A percentile compares a stretch with the other conserved stretches of the same genome.
Conservation (phyloP, 306 rosid genomes). For the Dryas alaskensis region DNA sequence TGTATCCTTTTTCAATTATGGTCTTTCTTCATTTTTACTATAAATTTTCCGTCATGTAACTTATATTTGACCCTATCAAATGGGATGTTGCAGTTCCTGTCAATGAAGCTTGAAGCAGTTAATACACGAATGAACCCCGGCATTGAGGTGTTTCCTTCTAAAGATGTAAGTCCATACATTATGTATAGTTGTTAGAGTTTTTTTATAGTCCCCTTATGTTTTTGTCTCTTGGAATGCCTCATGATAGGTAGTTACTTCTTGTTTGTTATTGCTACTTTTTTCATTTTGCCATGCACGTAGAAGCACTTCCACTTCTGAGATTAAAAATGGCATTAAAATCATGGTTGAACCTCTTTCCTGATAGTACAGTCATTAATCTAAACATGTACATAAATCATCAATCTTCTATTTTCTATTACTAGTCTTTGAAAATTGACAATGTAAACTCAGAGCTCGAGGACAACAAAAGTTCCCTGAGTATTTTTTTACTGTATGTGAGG, state of each 20-base stretch:
- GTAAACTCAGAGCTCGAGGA: background rate
- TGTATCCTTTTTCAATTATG: constrained; percentile 12
- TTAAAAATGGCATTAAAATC: background rate
- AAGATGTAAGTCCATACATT: constrained; percentile 54
- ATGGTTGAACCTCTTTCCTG: background rate
- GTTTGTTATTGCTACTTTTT: background rate
- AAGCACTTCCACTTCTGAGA: background rate
- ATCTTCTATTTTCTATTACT: background rate
- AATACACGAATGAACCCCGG: constrained; percentile 66
- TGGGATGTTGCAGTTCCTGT: constrained; percentile 67
- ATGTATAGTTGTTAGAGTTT: background rate
- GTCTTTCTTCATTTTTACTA: constrained; percentile 3
- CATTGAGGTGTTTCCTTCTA: constrained; percentile 69
- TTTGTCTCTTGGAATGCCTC: background rate
- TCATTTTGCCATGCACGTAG: background rate
- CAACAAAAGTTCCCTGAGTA: background rate
- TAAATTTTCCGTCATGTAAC: background rate
- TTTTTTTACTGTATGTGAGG: background rate
- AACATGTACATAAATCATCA: background rate
- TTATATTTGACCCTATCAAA: constrained; percentile 9
- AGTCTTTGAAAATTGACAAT: background rate
- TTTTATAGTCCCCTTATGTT: background rate
- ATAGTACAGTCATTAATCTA: background rate
- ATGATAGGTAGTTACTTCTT: background rate
- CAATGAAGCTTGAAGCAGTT: constrained; percentile 94